Conservation (phyloP, 306 rosid species). For the Nissolia schottii region DNA sequence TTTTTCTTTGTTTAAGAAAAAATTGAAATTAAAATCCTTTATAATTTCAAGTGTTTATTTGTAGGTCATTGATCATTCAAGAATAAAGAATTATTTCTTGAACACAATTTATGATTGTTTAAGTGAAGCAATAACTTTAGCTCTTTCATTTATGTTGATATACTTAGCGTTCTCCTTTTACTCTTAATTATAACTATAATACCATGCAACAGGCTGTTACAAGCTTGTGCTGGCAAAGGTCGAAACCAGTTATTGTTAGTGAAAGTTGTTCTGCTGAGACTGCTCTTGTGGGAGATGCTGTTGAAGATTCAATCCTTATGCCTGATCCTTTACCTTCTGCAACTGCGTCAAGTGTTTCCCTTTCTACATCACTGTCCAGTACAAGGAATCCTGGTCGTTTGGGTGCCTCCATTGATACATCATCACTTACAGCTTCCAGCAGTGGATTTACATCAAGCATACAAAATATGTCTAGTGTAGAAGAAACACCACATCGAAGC, state of each 20-base stretch:
- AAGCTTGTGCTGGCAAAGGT: slow-evolving; percentile 98
- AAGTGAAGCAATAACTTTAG: not conserved
- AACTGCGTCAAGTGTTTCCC: slow-evolving; percentile 57
- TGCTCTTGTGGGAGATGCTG: slow-evolving; percentile 81
- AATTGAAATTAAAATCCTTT: not conserved
- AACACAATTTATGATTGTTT: not conserved
- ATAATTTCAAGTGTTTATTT: not conserved
- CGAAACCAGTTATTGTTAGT: slow-evolving; percentile 81
- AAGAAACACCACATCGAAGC: slow-evolving; percentile 75
- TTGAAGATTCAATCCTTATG: slow-evolving; percentile 96
- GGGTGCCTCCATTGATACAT: slow-evolving; percentile 49
- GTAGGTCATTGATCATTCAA: not conserved
- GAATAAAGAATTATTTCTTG: not conserved
- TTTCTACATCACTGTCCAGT: slow-evolving; percentile 49
- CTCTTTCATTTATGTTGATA: not conserved
- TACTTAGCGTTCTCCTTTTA: not conserved
- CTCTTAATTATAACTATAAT: slow-evolving; percentile 30
- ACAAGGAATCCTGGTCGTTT: slow-evolving; percentile 69
- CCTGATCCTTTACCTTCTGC: slow-evolving; percentile 95
- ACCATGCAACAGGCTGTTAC: slow-evolving; percentile 77
- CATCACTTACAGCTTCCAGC: slow-evolving; percentile 47
- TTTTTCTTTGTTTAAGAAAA: not conserved
- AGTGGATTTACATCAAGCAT: slow-evolving; percentile 50
- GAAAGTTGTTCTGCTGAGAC: slow-evolving; percentile 80
- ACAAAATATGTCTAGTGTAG: slow-evolving; percentile 42